phyloP scores from a whole-genome alignment of 768 basidiomycete genomes.

The Cystobasidium onofrii region DNA sequence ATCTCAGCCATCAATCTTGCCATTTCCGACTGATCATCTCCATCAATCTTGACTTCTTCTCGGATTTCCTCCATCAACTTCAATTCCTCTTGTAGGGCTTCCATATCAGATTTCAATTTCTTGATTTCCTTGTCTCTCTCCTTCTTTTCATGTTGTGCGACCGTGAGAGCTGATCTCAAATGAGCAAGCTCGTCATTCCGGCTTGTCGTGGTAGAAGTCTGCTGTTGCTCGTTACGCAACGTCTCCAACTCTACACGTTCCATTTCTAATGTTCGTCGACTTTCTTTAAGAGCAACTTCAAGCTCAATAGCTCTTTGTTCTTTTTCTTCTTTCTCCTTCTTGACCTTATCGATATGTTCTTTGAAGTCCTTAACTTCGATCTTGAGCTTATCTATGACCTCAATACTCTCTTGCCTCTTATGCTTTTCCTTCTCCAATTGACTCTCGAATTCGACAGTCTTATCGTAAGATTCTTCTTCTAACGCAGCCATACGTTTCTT shows the following conservation, averaged over 20 bases:
- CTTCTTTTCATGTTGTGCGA: constrained; percentile 31
- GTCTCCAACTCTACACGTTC: constrained; percentile 82
- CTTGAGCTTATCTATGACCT: constrained; percentile 56
- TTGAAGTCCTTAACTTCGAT: constrained; percentile 63
- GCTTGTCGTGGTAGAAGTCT: constrained; percentile 44
- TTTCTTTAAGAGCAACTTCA: constrained; percentile 81
- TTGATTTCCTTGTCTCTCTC: constrained; percentile 29
- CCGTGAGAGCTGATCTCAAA: constrained; percentile 52
- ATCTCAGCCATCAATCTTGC: background rate
- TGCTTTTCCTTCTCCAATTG: constrained; percentile 49
- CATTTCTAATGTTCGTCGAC: constrained; percentile 74
- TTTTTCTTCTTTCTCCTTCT: background rate
- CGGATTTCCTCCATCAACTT: constrained; percentile 35
- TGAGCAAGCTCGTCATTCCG: constrained; percentile 50
- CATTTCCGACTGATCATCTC: background rate
- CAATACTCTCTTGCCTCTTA: constrained; percentile 40
- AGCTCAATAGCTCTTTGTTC: constrained; percentile 61
- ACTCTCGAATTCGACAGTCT: constrained; percentile 56
- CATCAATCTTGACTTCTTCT: constrained; percentile 14
- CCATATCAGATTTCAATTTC: constrained; percentile 13
- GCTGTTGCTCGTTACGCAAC: constrained; percentile 66
- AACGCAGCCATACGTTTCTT: constrained; percentile 64
- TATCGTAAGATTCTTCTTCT: constrained; percentile 79
- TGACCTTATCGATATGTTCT: constrained; percentile 54
- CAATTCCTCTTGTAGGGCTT: constrained; percentile 35